Base-by-base conservation (phyloP, 1,284 basidiomycete genomes). In the Cutaneotrichosporon cavernicola region DNA sequence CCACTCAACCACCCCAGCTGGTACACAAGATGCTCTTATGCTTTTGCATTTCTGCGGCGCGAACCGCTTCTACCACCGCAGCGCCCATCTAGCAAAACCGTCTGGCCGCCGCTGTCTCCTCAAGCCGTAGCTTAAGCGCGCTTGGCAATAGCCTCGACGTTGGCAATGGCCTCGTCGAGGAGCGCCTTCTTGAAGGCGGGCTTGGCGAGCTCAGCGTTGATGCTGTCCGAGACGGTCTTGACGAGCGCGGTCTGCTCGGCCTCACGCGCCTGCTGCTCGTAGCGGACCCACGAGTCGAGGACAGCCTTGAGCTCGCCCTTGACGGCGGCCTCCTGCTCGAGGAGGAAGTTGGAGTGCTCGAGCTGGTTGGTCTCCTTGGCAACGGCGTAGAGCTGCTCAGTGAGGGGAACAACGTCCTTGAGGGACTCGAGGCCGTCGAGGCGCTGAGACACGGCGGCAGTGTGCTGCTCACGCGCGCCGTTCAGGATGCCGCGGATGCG, bases 211-310 rank as follows among this genome's bases (percentile, higher is more conserved):
- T 85, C 85, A 75, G 89, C 87, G 72, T 92, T 84, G 61, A 98
- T 92, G 80, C 90, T 92, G 71, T 87, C 86, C 73, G 96, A 90
- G 76, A 99, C 89, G 63, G 85, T 83, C 85, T 90, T 89, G 69
- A 93, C 90, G 61, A 99, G 88, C 62, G 92, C 89, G 40, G 87
- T 85, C 86, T 99, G 97, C 85, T 99, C 93, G 76, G 86, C 90
- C 86, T 99, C 95, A 84, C 97, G 93, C 80, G 89, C 86, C 82
- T 95, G 92, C 79, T 97, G 94, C 85, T 99, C 96, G 83, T 88
- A 95, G 77, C 96, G 90, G 66, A 96, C 95, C 95, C 96, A 98
- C 79, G 90, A 91, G 86, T 99, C 97, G 65, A 99, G 87, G 46
- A 99, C 95, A 46, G 88, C 74, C 85, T 98, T 99, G 80, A 97